Evolutionary conservation across 202 grass and related monocot genomes (phyloP).

Genomic region (Schoenoplectus tabernaemontani): DNA sequence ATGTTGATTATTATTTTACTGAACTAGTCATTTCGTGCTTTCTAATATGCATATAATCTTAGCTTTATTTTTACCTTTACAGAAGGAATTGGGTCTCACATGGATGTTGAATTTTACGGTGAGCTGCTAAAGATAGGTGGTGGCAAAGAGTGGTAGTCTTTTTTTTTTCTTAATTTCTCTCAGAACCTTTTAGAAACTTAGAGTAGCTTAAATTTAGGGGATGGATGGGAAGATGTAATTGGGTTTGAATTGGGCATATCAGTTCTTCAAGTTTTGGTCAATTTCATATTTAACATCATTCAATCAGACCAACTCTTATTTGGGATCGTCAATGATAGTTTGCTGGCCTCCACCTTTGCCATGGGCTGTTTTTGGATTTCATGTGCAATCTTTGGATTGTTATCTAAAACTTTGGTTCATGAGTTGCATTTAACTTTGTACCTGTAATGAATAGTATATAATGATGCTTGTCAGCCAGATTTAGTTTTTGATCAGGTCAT

Average conservation of each 20-base stretch:
- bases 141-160: conserved; percentile 82
- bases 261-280: not conserved
- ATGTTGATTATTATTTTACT: not conserved
- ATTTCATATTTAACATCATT: not conserved
- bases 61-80: conserved; percentile 14
- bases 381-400: not conserved
- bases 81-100: conserved; percentile 78
- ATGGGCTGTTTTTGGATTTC: not conserved
- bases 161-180: not conserved
- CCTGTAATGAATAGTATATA: not conserved
- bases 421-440: not conserved
- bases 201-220: not conserved
- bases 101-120: conserved; percentile 80
- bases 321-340: not conserved
- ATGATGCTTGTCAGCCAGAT: not conserved
- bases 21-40: not conserved
- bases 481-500: not conserved
- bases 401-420: not conserved
- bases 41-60: not conserved
- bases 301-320: not conserved
- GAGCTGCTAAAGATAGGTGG: conserved; percentile 94
- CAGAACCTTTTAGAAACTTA: not conserved
- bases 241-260: not conserved
- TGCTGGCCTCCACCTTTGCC: not conserved
- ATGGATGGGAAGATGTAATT: not conserved